phyloP scores from a whole-genome alignment of 1,284 basidiomycete species.

The Heterobasidion irregulare region DNA sequence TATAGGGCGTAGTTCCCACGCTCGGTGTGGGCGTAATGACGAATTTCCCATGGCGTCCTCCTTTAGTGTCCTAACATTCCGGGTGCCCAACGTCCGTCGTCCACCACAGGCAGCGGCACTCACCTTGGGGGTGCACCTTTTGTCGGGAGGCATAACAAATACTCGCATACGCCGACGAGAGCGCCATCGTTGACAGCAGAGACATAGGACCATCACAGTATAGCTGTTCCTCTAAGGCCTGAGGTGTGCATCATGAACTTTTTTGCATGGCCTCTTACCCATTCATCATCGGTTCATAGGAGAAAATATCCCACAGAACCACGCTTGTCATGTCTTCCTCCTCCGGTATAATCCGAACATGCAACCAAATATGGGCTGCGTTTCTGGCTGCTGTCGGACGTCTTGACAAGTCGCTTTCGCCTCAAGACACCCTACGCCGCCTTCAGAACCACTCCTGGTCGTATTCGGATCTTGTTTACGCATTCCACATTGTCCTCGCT shows the following conservation, averaged over 20 bases:
- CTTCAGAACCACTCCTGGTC: conserved; percentile 57
- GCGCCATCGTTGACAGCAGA: no score
- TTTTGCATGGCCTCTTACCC: no score
- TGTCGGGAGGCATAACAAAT: no score
- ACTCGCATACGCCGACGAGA: no score
- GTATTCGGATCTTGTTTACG: conserved; percentile 49
- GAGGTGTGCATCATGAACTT: no score
- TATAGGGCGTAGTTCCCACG: neutral
- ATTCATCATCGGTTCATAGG: neutral
- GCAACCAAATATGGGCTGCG: conserved; percentile 34
- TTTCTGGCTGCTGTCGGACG: conserved; percentile 53
- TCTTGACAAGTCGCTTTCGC: conserved; percentile 72
- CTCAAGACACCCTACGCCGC: conserved; percentile 57
- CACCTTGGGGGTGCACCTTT: no score
- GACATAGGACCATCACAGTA: no score
- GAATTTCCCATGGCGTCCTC: neutral
- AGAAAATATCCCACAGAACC: neutral
- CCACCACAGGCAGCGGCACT: no score
- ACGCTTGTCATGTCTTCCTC: conserved; percentile 7
- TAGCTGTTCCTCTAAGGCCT: no score
- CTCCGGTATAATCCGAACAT: conserved; percentile 9
- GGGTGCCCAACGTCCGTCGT: no score
- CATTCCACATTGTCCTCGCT: conserved; percentile 60
- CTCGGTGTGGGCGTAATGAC: neutral
- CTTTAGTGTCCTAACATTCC: neutral